These are phyloP conservation scores for Diaporthe sp. DNA, from an alignment of 2,329 filamentous ascomycete genomes.

Conservation along the genomic window DNA sequence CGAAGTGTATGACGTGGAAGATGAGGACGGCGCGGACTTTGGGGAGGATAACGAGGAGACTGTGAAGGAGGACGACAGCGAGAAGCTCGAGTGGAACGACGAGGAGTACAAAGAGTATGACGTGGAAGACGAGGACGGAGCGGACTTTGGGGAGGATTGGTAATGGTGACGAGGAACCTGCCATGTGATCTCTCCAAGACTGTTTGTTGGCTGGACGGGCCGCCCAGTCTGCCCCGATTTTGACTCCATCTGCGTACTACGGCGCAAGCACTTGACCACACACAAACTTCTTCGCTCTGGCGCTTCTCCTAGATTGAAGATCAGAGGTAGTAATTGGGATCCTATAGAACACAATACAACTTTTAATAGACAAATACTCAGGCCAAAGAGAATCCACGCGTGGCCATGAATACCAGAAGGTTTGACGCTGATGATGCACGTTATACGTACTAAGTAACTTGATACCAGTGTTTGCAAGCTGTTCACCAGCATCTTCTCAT, in stretches of 20 bases:
- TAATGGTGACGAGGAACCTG: background rate
- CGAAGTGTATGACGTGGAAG: too few relatives aligned
- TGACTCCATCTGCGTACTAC: background rate
- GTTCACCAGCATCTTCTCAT: too few relatives aligned
- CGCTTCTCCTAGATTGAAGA: background rate
- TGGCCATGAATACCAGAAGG: too few relatives aligned
- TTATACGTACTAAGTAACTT: too few relatives aligned
- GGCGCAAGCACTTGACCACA: background rate
- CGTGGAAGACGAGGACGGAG: background rate
- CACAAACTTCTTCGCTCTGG: background rate
- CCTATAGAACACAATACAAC: background rate
- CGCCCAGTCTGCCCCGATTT: background rate
- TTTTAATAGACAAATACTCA: background rate
- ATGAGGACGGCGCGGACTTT: too few relatives aligned
- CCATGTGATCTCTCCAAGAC: background rate
- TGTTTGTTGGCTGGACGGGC: background rate
- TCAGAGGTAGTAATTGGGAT: background rate
- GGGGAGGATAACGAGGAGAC: too few relatives aligned
- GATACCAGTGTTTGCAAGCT: too few relatives aligned
- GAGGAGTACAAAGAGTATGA: background rate
- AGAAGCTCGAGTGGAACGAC: too few relatives aligned
- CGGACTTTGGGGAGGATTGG: background rate
- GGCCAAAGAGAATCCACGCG: background rate
- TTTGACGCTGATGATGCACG: too few relatives aligned
- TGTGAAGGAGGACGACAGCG: too few relatives aligned